Percentiles rank a stretch among this genome's conserved stretches.
phyloP scores from a whole-genome alignment of 225 moss, liverwort and hornwort genomes.

The Climacium dendroides region DNA sequence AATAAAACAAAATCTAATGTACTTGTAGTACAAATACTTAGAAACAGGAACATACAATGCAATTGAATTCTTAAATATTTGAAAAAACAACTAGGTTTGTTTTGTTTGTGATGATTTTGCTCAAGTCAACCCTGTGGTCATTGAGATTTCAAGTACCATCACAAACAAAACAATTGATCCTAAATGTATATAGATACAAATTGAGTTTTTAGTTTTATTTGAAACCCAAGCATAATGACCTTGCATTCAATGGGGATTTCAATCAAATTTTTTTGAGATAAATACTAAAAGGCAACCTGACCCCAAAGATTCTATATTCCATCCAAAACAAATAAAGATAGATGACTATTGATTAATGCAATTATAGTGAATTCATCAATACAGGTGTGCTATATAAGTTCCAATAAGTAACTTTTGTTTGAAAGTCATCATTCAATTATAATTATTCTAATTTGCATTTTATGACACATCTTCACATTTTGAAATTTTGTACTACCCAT shows the following conservation, averaged over 20 bases:
- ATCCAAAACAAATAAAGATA: background rate
- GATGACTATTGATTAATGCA: background rate
- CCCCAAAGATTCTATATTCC: background rate
- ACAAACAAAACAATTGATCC: background rate
- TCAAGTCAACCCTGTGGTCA: fast-evolving
- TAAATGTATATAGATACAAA: background rate
- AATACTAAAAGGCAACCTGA: background rate
- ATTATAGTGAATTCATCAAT: background rate
- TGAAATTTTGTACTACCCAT: background rate
- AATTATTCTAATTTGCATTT: background rate
- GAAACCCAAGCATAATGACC: background rate
- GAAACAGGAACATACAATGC: too few species aligned
- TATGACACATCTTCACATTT: background rate
- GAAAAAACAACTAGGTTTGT: background rate
- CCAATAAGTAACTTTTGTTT: background rate
- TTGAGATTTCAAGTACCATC: background rate
- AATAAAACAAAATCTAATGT: background rate
- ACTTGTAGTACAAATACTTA: background rate
- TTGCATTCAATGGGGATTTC: background rate
- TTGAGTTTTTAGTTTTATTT: background rate
- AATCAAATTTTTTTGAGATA: background rate
- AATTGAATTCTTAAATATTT: background rate
- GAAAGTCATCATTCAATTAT: background rate
- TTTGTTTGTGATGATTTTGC: background rate
- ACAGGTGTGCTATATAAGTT: fast-evolving